Evolutionary conservation across 805 yeast genomes (phyloP).

Genomic region (Tetrapisispora fleetii): DNA sequence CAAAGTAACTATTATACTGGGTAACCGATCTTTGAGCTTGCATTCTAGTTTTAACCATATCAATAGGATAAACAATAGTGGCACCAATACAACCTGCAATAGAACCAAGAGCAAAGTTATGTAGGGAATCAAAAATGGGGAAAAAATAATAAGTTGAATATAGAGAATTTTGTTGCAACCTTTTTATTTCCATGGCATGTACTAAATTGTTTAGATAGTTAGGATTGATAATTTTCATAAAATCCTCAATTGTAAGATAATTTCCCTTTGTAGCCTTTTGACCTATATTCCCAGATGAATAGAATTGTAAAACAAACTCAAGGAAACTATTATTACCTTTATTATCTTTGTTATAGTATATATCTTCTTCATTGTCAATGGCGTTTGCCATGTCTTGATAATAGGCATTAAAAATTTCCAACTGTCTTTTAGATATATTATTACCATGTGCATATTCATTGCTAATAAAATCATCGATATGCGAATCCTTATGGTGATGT

Average conservation of each 20-base stretch:
- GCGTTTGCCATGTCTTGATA: conserved; percentile 20
- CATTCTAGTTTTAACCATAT: conserved; percentile 91
- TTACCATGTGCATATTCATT: conserved; percentile 21
- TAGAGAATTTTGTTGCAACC: conserved; percentile 20
- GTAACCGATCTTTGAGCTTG: conserved; percentile 79
- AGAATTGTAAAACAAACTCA: conserved; percentile 9
- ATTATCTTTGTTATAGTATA: conserved; percentile 4
- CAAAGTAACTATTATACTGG: conserved; percentile 69
- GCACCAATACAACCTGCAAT: conserved; percentile 98
- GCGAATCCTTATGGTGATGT: conserved; percentile 20
- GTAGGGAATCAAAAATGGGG: conserved; percentile 75
- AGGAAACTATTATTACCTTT: conserved; percentile 9
- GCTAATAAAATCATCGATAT: conserved; percentile 21
- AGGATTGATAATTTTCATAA: conserved; percentile 34
- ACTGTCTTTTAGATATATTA: conserved; percentile 10
- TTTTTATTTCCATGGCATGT: conserved; percentile 24
- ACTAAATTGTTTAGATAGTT: conserved; percentile 31
- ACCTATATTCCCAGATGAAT: background rate
- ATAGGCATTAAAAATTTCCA: conserved; percentile 21
- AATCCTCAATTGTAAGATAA: conserved; percentile 31
- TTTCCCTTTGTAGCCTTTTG: conserved; percentile 15
- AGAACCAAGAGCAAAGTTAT: conserved; percentile 84
- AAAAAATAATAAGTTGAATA: conserved; percentile 34
- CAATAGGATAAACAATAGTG: conserved; percentile 95
- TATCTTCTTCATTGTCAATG: conserved; percentile 12